Evolutionary conservation across 2,329 filamentous ascomycete species (phyloP).

Genomic region (Ceratocystis diversiconidia): DNA sequence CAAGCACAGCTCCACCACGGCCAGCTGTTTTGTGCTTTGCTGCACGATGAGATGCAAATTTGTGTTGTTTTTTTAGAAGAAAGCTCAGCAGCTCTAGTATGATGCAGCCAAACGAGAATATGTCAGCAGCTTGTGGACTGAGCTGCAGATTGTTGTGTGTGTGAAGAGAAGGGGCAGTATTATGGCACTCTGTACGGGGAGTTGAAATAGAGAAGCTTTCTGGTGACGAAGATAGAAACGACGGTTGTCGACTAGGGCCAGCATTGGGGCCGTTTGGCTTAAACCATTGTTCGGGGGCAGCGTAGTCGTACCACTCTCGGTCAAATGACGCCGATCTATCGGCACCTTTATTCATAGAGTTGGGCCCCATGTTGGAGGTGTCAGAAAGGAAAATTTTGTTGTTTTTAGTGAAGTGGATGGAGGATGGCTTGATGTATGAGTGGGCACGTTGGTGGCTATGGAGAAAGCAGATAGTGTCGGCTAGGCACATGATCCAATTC

Average conservation of each 20-base stretch:
- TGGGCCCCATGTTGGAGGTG: constrained; percentile 35
- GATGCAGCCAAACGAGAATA: constrained; percentile 60
- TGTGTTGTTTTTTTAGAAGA: constrained; percentile 50
- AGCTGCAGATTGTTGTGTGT: constrained; percentile 32
- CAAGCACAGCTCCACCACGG: constrained; percentile 46
- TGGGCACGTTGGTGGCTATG: constrained; percentile 52
- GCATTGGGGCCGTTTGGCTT: constrained; percentile 28
- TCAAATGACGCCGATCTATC: constrained; percentile 40
- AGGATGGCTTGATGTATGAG: constrained; percentile 55
- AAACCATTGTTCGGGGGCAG: constrained; percentile 52
- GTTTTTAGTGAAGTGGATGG: constrained; percentile 49
- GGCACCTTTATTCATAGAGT: constrained; percentile 29
- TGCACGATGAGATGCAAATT: constrained; percentile 52
- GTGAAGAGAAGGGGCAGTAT: constrained; percentile 26
- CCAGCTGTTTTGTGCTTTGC: constrained; percentile 47
- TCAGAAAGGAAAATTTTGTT: constrained; percentile 57
- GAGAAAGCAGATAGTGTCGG: constrained; percentile 52
- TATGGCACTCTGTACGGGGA: constrained; percentile 18
- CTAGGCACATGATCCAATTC: constrained; percentile 63
- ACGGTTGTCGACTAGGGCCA: constrained; percentile 22
- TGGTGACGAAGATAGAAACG: constrained; percentile 26
- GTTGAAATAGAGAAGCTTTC: constrained; percentile 28
- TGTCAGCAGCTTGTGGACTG: constrained; percentile 46
- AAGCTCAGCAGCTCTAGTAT: constrained; percentile 59
- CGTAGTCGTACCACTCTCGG: constrained; percentile 58